Evolutionary conservation across 2,329 filamentous ascomycete genomes (phyloP).

Genomic region (Clarireedia hainanense): DNA sequence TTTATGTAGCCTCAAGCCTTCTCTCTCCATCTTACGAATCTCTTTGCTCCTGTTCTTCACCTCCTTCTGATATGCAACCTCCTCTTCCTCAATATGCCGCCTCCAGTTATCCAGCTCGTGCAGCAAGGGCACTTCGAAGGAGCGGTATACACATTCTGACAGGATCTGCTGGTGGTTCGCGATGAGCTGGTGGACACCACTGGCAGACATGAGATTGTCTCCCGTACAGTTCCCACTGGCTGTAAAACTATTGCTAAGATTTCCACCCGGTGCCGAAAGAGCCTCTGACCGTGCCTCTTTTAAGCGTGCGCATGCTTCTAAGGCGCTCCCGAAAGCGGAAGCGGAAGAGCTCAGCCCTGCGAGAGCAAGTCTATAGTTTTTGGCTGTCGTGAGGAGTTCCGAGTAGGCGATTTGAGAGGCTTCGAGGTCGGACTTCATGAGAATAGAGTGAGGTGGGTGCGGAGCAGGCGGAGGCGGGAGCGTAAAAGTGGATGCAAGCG

Average conservation of each 20-base stretch:
- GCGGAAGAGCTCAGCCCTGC: slow-evolving; percentile 52
- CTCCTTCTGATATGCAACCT: slow-evolving; percentile 49
- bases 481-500: slow-evolving; percentile 44
- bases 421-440: slow-evolving; percentile 56
- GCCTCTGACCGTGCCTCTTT: slow-evolving; percentile 58
- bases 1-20: slow-evolving; percentile 52
- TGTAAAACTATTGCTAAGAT: slow-evolving; percentile 36
- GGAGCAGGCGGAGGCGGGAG: slow-evolving; percentile 55
- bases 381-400: slow-evolving; percentile 53
- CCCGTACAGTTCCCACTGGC: slow-evolving; percentile 49
- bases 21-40: slow-evolving; percentile 57
- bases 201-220: slow-evolving; percentile 52
- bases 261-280: slow-evolving; percentile 33
- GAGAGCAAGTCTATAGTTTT: slow-evolving; percentile 55
- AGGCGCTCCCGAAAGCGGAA: slow-evolving; percentile 54
- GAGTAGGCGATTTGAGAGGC: slow-evolving; percentile 55
- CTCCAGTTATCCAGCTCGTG: slow-evolving; percentile 62
- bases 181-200: slow-evolving; percentile 58
- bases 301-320: slow-evolving; percentile 60
- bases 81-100: slow-evolving; percentile 55
- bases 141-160: slow-evolving; percentile 59
- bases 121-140: slow-evolving; percentile 61
- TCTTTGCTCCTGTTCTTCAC: slow-evolving; percentile 49
- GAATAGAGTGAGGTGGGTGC: slow-evolving; percentile 47
- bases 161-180: slow-evolving; percentile 66